Conservation (phyloP, 2,329 filamentous ascomycete species). For the Cladosporium sp. region DNA sequence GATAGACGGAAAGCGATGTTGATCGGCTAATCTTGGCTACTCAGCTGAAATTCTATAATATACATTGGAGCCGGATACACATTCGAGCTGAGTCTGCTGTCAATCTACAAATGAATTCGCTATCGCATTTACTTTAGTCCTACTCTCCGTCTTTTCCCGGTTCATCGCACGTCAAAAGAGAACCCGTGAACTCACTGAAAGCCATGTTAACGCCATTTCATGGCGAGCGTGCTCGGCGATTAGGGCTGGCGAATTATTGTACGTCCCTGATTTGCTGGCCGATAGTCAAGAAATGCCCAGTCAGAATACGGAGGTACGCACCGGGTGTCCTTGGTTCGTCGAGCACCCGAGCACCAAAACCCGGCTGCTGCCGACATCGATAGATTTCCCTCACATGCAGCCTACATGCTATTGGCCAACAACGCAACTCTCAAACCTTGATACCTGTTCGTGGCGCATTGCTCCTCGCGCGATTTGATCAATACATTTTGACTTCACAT, state of each 20-base stretch:
- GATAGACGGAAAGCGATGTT: too few relatives aligned
- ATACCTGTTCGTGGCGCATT: background rate
- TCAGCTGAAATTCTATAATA: background rate
- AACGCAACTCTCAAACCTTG: background rate
- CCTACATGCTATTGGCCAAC: background rate
- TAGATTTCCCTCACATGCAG: background rate
- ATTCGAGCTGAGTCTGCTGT: background rate
- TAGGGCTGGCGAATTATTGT: background rate
- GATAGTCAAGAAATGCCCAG: background rate
- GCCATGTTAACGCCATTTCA: background rate
- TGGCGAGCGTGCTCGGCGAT: background rate
- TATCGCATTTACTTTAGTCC: background rate
- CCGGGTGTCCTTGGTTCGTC: background rate
- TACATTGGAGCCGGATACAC: background rate
- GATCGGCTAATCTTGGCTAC: too few relatives aligned
- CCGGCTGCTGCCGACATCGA: background rate
- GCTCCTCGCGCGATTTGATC: background rate
- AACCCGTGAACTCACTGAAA: background rate
- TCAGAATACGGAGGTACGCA: background rate
- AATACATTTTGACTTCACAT: background rate
- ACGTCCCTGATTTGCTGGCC: background rate
- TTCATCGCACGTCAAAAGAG: background rate
- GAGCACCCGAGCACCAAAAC: background rate
- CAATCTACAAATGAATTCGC: background rate
- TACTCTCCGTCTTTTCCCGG: background rate